phyloP scores from a whole-genome alignment of 495 filamentous ascomycete genomes.

The Aspergillus wentii region DNA sequence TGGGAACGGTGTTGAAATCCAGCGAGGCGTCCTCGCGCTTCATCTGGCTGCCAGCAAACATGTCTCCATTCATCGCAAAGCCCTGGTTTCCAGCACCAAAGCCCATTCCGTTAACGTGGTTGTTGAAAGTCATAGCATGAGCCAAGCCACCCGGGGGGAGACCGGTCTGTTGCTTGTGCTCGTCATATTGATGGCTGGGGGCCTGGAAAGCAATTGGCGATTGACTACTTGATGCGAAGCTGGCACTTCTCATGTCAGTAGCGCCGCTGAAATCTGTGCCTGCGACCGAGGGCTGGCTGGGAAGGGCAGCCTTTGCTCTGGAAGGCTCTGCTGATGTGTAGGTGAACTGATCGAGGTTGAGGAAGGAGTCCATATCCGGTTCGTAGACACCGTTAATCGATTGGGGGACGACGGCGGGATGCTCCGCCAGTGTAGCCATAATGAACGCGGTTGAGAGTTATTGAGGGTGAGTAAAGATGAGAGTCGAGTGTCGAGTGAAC shows the following conservation, averaged over 20 bases:
- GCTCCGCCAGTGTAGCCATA: conserved; percentile 41
- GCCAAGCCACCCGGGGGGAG: conserved; percentile 74
- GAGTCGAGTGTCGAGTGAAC: neutral
- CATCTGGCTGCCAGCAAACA: conserved; percentile 41
- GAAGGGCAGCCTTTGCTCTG: conserved; percentile 34
- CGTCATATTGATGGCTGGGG: conserved; percentile 89
- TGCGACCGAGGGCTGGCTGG: conserved; percentile 33
- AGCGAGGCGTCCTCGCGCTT: conserved; percentile 45
- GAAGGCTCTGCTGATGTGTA: conserved; percentile 36
- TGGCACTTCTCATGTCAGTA: conserved; percentile 34
- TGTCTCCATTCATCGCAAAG: conserved; percentile 41
- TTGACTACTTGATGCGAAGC: conserved; percentile 37
- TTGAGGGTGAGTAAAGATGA: neutral
- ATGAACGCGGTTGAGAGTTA: conserved; percentile 12
- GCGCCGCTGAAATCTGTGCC: conserved; percentile 33
- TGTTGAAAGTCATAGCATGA: conserved; percentile 63
- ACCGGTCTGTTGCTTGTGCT: conserved; percentile 87
- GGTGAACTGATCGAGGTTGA: conserved; percentile 46
- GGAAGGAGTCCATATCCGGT: conserved; percentile 45
- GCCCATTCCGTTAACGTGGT: conserved; percentile 49
- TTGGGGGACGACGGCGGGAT: conserved; percentile 28
- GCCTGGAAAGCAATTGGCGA: conserved; percentile 59
- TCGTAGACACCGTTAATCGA: conserved; percentile 32
- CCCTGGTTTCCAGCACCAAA: conserved; percentile 44
- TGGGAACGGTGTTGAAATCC: conserved; percentile 54